Evolutionary conservation across 352 stramenopile genomes (phyloP).

Genomic region (Phytophthora idaei): DNA sequence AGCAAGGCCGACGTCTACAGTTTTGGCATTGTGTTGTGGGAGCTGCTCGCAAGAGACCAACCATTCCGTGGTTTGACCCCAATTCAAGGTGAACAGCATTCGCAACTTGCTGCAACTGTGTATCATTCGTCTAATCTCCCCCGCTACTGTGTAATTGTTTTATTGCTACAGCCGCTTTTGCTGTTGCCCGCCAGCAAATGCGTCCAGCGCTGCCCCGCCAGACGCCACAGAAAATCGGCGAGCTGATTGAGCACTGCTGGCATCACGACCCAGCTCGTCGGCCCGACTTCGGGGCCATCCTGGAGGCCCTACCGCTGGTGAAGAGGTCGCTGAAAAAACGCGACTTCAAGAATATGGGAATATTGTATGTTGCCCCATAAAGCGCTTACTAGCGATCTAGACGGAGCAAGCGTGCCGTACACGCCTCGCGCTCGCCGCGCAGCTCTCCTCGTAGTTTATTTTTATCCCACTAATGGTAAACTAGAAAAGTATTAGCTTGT

Average conservation of each 20-base stretch:
- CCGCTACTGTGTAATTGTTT: conserved; percentile 1
- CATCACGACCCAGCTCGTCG: conserved; percentile 78
- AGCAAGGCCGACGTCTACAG: conserved; percentile 96
- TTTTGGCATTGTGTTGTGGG: conserved; percentile 90
- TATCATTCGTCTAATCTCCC: not conserved
- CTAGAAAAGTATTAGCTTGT: conserved; percentile 41
- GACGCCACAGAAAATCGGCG: conserved; percentile 80
- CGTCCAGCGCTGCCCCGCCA: conserved; percentile 85
- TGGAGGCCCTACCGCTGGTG: conserved; percentile 81
- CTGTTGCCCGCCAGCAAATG: conserved; percentile 84
- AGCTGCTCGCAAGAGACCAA: conserved; percentile 86
- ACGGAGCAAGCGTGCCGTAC: conserved; percentile 17
- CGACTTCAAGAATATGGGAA: conserved; percentile 87
- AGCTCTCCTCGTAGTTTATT: conserved; percentile 26
- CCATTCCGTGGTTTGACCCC: conserved; percentile 84
- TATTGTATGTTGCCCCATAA: conserved; percentile 43
- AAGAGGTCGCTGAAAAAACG: conserved; percentile 84
- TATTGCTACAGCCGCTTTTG: conserved; percentile 65
- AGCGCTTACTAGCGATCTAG: conserved; percentile 13
- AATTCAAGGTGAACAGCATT: conserved; percentile 71
- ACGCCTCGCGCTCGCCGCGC: not conserved
- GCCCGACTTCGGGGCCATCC: conserved; percentile 75
- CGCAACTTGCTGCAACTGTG: not conserved
- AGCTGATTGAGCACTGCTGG: conserved; percentile 87
- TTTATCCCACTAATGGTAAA: conserved; percentile 35